Percentiles rank a stretch among this genome's conserved stretches.
Conservation (phyloP, 805 yeast species). For the Wickerhamiella galacta region DNA sequence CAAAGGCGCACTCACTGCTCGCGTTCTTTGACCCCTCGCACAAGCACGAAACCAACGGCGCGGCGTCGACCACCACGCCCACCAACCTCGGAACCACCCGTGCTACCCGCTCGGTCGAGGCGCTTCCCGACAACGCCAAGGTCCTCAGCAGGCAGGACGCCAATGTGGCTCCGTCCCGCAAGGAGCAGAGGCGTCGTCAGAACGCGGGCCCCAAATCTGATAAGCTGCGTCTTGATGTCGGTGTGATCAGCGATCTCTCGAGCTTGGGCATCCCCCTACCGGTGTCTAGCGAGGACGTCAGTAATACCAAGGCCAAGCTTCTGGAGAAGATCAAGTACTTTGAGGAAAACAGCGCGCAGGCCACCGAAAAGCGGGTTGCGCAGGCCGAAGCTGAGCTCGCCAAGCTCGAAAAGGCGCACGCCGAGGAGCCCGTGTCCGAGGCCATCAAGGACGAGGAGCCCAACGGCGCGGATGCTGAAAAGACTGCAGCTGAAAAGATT, state of each 20-base stretch:
- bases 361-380: conserved; percentile 58
- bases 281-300: conserved; percentile 51
- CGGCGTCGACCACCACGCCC: conserved; percentile 13
- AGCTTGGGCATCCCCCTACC: conserved; percentile 70
- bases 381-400: conserved; percentile 65
- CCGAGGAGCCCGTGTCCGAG: conserved; percentile 22
- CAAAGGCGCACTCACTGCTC: conserved; percentile 56
- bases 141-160: conserved; percentile 40
- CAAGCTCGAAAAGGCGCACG: conserved; percentile 35
- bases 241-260: conserved; percentile 56
- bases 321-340: conserved; percentile 55
- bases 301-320: conserved; percentile 46
- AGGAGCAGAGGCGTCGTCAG: conserved; percentile 30
- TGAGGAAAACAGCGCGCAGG: conserved; percentile 58
- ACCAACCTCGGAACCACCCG: conserved; percentile 11
- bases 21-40: conserved; percentile 61
- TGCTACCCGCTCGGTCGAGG: conserved; percentile 24
- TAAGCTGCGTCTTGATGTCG: conserved; percentile 57
- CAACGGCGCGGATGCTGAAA: conserved; percentile 8
- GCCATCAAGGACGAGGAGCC: not conserved
- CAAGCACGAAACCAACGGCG: conserved; percentile 32
- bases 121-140: conserved; percentile 46
- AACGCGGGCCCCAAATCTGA: conserved; percentile 14
- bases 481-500: not conserved
- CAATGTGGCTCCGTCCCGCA: conserved; percentile 28